Base-by-base conservation (phyloP, 345 rosid genomes). In the Brassica cretica region DNA sequence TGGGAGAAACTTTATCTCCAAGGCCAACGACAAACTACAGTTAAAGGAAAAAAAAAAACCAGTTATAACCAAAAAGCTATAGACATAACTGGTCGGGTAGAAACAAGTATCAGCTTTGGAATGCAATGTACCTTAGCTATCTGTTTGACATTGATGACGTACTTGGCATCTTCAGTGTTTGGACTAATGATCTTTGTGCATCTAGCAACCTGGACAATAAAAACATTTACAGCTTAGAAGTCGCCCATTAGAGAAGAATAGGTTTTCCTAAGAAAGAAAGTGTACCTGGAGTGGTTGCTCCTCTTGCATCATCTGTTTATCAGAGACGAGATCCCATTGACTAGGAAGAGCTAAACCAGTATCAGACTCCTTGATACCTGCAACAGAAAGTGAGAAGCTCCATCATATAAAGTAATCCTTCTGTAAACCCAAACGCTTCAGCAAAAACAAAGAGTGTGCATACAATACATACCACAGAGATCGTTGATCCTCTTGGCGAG, bases 301-400 rank as follows among this genome's bases (percentile, higher is more conserved):
- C 81, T 95, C 99, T 76, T 95, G 99, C 99, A 95, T 95, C 99
- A 95, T 95, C 73, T 93, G 97, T 74, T 95, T 95, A 74, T 95
- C 99, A 1, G 99, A 93, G 6, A 95, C 99, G 73, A 95, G 99
- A 86, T 95, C 99, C 99, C 99, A 95, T 68, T 95, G 99, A 71
- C 97, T 93, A 3, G 99, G 99, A 59, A 94, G 91, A 76, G 98
- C 98, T 78, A 95, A 83, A 12, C 99, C 98, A 44, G 98, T 95
- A 66, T 93, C 99, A 33, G 99, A 95, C 83, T 95, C 99, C 85
- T 95, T 95, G 62, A 95, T 95, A 72, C 97, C 98, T 92, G 14
- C 32, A 68, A 62, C 7, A 0, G 4, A 41, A 37, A 37, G 12
- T 9, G 4, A 9, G 10, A 21, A 60, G 5, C 30, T 29, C 44